phyloP scores from a whole-genome alignment of 2,329 filamentous ascomycete species.

The Colletotrichum euphorbiae region DNA sequence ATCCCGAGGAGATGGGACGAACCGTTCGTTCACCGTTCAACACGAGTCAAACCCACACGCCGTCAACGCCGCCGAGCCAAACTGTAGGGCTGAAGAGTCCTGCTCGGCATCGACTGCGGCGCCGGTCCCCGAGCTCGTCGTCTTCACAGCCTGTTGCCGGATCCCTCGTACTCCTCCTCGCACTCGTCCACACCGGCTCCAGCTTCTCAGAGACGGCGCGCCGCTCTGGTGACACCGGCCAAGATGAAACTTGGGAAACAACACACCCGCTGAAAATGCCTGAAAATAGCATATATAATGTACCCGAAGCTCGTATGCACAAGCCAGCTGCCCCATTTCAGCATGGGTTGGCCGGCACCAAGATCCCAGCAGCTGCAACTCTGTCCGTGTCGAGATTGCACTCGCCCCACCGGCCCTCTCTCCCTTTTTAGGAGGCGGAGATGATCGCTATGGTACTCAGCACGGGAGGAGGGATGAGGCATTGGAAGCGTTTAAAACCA shows the following conservation, averaged over 20 bases:
- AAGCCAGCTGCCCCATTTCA: slow-evolving; percentile 17
- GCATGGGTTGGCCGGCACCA: slow-evolving; percentile 14
- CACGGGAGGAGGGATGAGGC: background rate
- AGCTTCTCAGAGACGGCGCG: too few relatives aligned
- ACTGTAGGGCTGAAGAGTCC: slow-evolving; percentile 2
- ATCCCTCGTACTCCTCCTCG: background rate
- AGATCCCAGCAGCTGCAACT: background rate
- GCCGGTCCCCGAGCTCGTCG: background rate
- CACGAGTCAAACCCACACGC: background rate
- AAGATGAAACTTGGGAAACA: background rate
- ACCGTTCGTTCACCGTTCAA: background rate
- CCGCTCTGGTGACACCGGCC: background rate
- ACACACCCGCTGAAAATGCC: background rate
- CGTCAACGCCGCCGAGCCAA: background rate
- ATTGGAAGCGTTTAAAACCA: background rate
- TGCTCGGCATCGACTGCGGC: background rate
- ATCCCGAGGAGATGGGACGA: background rate
- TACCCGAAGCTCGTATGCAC: slow-evolving; percentile 14
- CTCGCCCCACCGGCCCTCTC: slow-evolving; percentile 9
- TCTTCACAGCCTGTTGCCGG: background rate
- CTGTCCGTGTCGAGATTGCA: slow-evolving; percentile 27
- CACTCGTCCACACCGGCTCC: background rate
- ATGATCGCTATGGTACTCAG: slow-evolving; percentile 22
- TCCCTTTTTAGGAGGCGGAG: slow-evolving; percentile 21
- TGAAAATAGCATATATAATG: slow-evolving; percentile 31